Percentiles rank a stretch among this genome's conserved stretches.
phyloP scores from a whole-genome alignment of 2,329 filamentous ascomycete species.

The Nectriaceae sp. region DNA sequence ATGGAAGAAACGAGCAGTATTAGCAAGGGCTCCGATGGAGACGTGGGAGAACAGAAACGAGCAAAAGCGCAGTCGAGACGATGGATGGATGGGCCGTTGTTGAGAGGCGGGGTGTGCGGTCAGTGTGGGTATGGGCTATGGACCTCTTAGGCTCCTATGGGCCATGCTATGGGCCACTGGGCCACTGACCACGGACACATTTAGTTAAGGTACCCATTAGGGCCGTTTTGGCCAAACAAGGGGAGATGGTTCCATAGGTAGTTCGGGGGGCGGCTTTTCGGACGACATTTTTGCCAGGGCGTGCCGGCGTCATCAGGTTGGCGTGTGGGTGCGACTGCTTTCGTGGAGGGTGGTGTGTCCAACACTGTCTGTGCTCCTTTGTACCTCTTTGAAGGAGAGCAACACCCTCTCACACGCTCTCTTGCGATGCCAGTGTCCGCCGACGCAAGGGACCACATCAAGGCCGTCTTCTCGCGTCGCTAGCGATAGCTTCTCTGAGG shows the following conservation, averaged over 20 bases:
- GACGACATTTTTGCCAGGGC: neutral
- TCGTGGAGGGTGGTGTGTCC: neutral
- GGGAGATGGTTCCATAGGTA: neutral
- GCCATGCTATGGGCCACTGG: neutral
- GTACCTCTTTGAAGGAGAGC: no score
- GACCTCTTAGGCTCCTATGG: neutral
- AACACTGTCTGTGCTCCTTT: no score
- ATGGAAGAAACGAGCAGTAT: slow-evolving; percentile 36
- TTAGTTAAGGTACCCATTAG: neutral
- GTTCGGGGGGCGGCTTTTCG: slow-evolving; percentile 1
- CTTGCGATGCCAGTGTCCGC: no score
- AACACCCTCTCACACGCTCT: no score
- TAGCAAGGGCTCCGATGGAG: slow-evolving; percentile 26
- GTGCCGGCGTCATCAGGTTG: neutral
- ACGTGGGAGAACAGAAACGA: slow-evolving; percentile 22
- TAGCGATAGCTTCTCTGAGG: no score
- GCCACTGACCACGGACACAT: neutral
- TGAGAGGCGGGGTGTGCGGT: slow-evolving; percentile 34
- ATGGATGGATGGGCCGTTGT: slow-evolving; percentile 33
- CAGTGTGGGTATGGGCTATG: slow-evolving; percentile 29
- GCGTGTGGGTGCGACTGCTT: neutral
- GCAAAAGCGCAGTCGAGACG: slow-evolving; percentile 29
- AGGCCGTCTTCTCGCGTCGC: no score
- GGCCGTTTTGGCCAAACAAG: neutral
- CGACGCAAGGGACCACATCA: no score